Evolutionary conservation across 2,329 filamentous ascomycete species (phyloP).

Genomic region (Eutypa lata): DNA sequence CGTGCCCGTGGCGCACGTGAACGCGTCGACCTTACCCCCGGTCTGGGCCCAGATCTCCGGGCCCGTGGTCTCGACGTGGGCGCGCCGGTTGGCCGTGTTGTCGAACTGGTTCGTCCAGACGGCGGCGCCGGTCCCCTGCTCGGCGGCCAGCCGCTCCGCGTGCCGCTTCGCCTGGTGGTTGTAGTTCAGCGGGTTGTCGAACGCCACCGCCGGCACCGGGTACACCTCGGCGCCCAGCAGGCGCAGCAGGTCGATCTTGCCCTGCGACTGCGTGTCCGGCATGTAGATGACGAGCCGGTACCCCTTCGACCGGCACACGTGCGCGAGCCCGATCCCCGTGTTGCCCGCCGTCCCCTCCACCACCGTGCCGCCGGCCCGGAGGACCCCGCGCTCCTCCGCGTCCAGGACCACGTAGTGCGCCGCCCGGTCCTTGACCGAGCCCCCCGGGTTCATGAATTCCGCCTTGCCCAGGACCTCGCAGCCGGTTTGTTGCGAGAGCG

Average conservation of each 20-base stretch:
- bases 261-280: slow-evolving; percentile 97
- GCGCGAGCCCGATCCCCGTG: slow-evolving; percentile 94
- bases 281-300: slow-evolving; percentile 99
- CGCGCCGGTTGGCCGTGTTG: slow-evolving; percentile 88
- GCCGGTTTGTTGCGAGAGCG: slow-evolving; percentile 83
- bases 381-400: slow-evolving; percentile 82
- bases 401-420: slow-evolving; percentile 92
- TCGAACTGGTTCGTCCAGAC: slow-evolving; percentile 99
- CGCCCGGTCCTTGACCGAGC: slow-evolving; percentile 93
- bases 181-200: slow-evolving; percentile 94
- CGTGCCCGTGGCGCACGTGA: slow-evolving; percentile 92
- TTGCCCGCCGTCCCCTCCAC: slow-evolving; percentile 97
- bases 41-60: slow-evolving; percentile 98
- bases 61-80: slow-evolving; percentile 94
- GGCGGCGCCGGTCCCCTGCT: slow-evolving; percentile 41
- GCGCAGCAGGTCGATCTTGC: slow-evolving; percentile 90
- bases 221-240: slow-evolving; percentile 92
- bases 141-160: slow-evolving; percentile 76
- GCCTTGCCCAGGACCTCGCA: slow-evolving; percentile 95
- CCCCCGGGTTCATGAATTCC: slow-evolving; percentile 98
- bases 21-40: slow-evolving; percentile 79
- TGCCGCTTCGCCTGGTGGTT: slow-evolving; percentile 93
- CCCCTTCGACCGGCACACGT: slow-evolving; percentile 88
- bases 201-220: slow-evolving; percentile 91
- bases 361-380: slow-evolving; percentile 85